Conservation (phyloP, 208 protist species). For the Crithidia sp. region DNA sequence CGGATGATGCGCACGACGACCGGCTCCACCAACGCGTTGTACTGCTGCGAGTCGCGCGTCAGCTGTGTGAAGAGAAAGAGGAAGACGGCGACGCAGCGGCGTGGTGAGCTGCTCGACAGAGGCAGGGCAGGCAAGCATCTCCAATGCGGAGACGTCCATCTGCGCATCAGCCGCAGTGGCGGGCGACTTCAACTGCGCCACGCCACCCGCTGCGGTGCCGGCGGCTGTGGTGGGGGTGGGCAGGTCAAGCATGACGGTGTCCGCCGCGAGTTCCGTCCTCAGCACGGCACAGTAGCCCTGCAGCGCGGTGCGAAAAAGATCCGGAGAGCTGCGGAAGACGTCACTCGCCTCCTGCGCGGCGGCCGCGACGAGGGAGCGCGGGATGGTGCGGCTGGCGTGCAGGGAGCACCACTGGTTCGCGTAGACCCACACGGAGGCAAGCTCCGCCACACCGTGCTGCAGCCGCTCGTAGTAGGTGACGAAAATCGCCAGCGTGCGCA, state of each 20-base stretch:
- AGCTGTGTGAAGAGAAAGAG: constrained; percentile 57
- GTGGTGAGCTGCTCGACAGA: constrained; percentile 21
- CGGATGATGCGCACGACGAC: constrained; percentile 36
- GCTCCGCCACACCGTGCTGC: constrained; percentile 42
- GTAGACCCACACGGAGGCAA: constrained; percentile 63
- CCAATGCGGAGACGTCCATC: constrained; percentile 8
- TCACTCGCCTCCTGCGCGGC: constrained; percentile 18
- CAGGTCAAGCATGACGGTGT: constrained; percentile 27
- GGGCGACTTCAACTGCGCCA: constrained; percentile 10
- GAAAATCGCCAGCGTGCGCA: constrained; percentile 41
- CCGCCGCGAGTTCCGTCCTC: constrained; percentile 44
- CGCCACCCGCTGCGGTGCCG: constrained; percentile 3
- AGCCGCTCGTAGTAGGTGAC: constrained; percentile 51
- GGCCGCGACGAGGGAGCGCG: constrained; percentile 22
- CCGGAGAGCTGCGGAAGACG: constrained; percentile 20
- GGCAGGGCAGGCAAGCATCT: constrained; percentile 18
- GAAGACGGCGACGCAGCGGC: constrained; percentile 21
- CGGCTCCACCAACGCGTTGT: constrained; percentile 56
- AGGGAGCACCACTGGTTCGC: constrained; percentile 49
- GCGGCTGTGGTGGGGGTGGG: not conserved
- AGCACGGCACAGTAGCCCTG: constrained; percentile 44
- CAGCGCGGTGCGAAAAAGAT: constrained; percentile 35
- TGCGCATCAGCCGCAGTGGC: not conserved
- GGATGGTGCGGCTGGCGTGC: constrained; percentile 9
- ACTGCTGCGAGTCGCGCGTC: constrained; percentile 50